Base-by-base conservation (phyloP, 768 basidiomycete genomes). In the Tricholoma furcatifolium region DNA sequence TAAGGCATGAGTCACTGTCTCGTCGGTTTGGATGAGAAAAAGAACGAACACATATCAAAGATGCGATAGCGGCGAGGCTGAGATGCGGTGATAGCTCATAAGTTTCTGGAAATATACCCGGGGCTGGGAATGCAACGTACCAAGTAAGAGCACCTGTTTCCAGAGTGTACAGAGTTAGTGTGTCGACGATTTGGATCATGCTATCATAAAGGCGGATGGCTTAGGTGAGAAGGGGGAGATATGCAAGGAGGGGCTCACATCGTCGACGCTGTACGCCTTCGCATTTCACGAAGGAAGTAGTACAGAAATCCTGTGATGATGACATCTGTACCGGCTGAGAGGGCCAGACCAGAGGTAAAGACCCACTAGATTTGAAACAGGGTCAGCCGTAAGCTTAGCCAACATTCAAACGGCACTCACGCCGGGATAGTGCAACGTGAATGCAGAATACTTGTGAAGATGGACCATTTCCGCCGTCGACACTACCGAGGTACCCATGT, bases 101-200 rank as follows among this genome's bases (percentile, higher is more conserved):
- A 31, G 17, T 8, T 21, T 21, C 24, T 20, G 35, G 5, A 12
- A 36, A 3, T 38, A 7, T 27, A 27, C 27, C 4, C 7, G 27
- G 27, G 27, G 27, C 27, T 24, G 2, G 21, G 20, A 38, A 4
- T n/a, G 11, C n/a, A n/a, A 62, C 63, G 35, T 44, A 76, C 75
- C 70, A 67, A 5, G 75, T 76, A 14, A 76, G 56, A 20, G 69
- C 49, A 45, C 73, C 75, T 7, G 72, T 76, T 59, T 76, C 75
- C 15, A 76, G 61, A 2, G 75, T 76, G 50, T 76, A 76, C 12
- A 74, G 51, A 4, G 73, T 73, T 14, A 76, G 65, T 0, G 68
- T 62, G 38, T 74, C 62, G 17, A 76, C 66, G 27, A 75, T 57
- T 11, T 71, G 62, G 46, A 73, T 69, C 67, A 76, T 63, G 35